Evolutionary conservation across 257 asterid species (phyloP), one percentile per base, ranked within the genome.

Genomic region (Misopates orontium): DNA sequence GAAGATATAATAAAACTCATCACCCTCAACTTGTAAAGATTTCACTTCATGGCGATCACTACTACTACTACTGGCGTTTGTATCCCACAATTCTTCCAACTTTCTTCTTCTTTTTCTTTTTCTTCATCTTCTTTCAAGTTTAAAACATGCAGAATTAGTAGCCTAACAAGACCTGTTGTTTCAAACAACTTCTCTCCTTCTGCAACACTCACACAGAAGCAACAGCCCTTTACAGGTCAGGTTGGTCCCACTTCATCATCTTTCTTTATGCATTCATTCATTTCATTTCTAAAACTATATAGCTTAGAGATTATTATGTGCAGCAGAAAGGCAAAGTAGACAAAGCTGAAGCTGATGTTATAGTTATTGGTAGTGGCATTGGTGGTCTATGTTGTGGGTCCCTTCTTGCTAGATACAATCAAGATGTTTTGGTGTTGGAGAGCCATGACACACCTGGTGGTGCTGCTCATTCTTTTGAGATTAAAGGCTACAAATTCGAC

Each of bases 361-460:
- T 93, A 31, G 91, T 89, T 47, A 82, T 93, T 50, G 98, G 98
- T 59, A 93, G 98, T 69, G 98, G 96, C 51, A 89, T 93, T 64
- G 97, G 90, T 45, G 97, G 98, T 36, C 75, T 93, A 47, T 87
- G 95, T 62, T 93, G 96, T 71, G 97, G 87, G 20, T 80, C 88
- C 36, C 97, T 93, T 69, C 82, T 90, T 55, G 98, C 98, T 52
- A 83, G 97, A 75, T 93, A 90, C 64, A 67, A 79, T 68, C 89
- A 82, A 71, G 91, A 93, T 67, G 97, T 89, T 69, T 57, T 93
- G 69, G 94, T 93, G 1, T 74, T 93, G 53, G 98, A 93, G 77
- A 93, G 98, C 81, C 96, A 90, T 64, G 97, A 93, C 78, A 58
- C 52, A 42, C 95, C 98, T 2, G 98, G 98, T 8, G 98, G 97